phyloP scores from a whole-genome alignment of 2,329 filamentous ascomycete genomes.

The Aspergillus hortae region DNA sequence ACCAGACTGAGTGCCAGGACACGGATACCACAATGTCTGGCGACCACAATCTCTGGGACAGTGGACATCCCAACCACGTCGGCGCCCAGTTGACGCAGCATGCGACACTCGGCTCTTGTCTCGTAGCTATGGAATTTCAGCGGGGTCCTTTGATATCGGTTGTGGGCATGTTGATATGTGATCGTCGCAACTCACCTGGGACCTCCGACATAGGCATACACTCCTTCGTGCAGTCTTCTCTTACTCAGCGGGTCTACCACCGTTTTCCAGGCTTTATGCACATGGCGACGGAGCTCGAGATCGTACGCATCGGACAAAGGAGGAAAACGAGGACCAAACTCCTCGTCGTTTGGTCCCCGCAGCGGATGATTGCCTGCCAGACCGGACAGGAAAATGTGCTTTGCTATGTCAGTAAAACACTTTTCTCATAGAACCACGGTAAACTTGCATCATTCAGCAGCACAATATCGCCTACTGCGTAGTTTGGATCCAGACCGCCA shows the following conservation, averaged over 20 bases:
- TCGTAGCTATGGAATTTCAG: constrained; percentile 50
- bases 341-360: constrained; percentile 59
- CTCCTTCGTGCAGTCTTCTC: constrained; percentile 59
- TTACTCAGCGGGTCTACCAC: constrained; percentile 44
- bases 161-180: background rate
- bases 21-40: constrained; percentile 60
- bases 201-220: constrained; percentile 63
- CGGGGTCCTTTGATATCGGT: background rate
- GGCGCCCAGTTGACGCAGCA: constrained; percentile 59
- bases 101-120: constrained; percentile 62
- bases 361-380: constrained; percentile 60
- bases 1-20: constrained; percentile 64
- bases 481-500: constrained; percentile 62
- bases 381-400: constrained; percentile 63
- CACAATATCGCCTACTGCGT: constrained; percentile 63
- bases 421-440: background rate
- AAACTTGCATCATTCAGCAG: constrained; percentile 58
- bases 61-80: constrained; percentile 70
- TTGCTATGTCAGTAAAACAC: constrained; percentile 10
- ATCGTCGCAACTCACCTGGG: constrained; percentile 50
- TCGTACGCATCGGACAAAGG: constrained; percentile 65
- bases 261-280: constrained; percentile 56
- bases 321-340: constrained; percentile 62
- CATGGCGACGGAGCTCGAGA: constrained; percentile 55
- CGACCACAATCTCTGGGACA: constrained; percentile 65